These are phyloP conservation scores for Didymella arachidicola DNA, from an alignment of 2,329 filamentous ascomycete genomes.

Conservation along the genomic window DNA sequence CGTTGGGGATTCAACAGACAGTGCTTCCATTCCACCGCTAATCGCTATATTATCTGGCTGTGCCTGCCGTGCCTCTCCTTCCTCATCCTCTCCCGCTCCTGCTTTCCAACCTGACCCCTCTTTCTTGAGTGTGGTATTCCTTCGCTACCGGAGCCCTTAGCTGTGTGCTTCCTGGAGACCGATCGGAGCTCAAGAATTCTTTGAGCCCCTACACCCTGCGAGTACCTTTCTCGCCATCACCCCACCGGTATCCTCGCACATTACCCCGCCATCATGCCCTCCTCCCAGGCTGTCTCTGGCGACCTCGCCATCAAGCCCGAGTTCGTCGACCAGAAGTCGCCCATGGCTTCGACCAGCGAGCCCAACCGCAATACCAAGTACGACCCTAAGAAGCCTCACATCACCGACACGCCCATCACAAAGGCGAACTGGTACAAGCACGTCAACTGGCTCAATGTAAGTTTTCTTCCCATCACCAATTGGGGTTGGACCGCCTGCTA, in stretches of 20 bases:
- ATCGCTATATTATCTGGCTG: conserved; percentile 36
- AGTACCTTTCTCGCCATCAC: conserved; percentile 34
- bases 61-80: conserved; percentile 19
- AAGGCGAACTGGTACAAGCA: conserved; percentile 88
- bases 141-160: conserved; percentile 31
- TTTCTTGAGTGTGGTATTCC: conserved; percentile 28
- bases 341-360: conserved; percentile 60
- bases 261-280: conserved; percentile 55
- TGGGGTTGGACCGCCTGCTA: conserved; percentile 12
- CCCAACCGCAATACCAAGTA: conserved; percentile 61
- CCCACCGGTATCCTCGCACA: conserved; percentile 18
- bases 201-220: conserved; percentile 14
- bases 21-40: conserved; percentile 39
- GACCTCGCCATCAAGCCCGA: conserved; percentile 59
- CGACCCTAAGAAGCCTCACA: conserved; percentile 79
- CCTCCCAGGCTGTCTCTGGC: conserved; percentile 59
- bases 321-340: conserved; percentile 55
- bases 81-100: conserved; percentile 26
- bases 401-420: conserved; percentile 83
- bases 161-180: conserved; percentile 23
- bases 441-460: conserved; percentile 91
- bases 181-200: conserved; percentile 17
- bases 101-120: conserved; percentile 25
- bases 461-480: conserved; percentile 1
- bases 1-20: conserved; percentile 39